Evolutionary conservation across 768 basidiomycete genomes (phyloP), one percentile per base, ranked within the genome.

Genomic region (Trametes cinnabarina): DNA sequence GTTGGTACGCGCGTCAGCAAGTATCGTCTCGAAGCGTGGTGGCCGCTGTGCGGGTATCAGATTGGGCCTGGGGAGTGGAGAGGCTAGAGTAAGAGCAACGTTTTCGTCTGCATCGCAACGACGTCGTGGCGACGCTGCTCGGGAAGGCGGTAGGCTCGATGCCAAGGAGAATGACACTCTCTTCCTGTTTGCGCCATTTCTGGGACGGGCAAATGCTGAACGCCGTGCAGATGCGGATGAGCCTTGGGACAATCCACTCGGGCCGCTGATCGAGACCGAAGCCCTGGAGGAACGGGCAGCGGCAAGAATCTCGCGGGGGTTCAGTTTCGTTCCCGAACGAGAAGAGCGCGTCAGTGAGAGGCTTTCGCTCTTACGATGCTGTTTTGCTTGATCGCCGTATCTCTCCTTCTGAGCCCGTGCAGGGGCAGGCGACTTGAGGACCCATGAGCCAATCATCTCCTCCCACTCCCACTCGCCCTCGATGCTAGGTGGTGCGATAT

Each of bases 401-500:
- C 32, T 26, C 37, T 22, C 23, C 30, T 20, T 57, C 46, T 57
- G 56, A 39, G 49, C 55, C 1, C 47, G 39, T 15, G 32, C 46
- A 7, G 53, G 48, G 11, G 40, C 62, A 25, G 76, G 75, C 2
- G 76, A 72, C 55, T 68, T 72, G 25, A 71, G 72, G 39, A 79
- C 70, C 79, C 80, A 82, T 57, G 75, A 75, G 2, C 71, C 76
- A 6, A 80, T 66, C 63, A 72, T 70, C 51, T 74, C 72, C 57
- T 82, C 82, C 81, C 81, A 82, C 37, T 73, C 70, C 77, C 80
- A 83, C 22, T 74, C 69, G 37, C 61, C 28, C 11, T 42, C 48
- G 22, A 20, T 43, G n/a, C 28, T n/a, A 5, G 58, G 25, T 19
- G 50, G 53, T 4, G 22, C 50, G 39, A 39, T 23, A 3, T 26